Conservation (phyloP, 192 early-diverging fungal species). For the Backusella parvicylindrica region DNA sequence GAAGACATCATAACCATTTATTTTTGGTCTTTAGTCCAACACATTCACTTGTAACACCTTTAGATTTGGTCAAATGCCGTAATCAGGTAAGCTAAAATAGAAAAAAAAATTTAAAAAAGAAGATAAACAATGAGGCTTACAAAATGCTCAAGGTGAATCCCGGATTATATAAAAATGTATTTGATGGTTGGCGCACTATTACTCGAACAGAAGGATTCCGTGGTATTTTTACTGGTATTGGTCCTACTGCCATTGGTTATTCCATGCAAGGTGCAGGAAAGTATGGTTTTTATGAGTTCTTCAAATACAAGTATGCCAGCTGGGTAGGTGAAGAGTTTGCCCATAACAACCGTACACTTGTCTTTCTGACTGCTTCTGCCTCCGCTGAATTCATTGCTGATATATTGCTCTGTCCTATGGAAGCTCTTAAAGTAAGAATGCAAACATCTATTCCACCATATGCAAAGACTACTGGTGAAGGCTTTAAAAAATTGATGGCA, state of each 20-base stretch:
- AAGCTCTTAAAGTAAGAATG: slow-evolving; percentile 85
- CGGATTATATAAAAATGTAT: slow-evolving; percentile 33
- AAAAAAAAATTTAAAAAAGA: not conserved
- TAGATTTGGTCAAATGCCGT: slow-evolving; percentile 45
- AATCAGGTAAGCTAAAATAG: slow-evolving; percentile 30
- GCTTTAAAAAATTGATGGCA: slow-evolving; percentile 53
- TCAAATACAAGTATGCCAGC: slow-evolving; percentile 72
- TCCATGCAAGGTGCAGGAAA: slow-evolving; percentile 83
- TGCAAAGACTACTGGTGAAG: slow-evolving; percentile 64
- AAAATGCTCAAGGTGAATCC: slow-evolving; percentile 8
- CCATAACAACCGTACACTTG: slow-evolving; percentile 66
- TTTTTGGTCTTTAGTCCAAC: slow-evolving; percentile 17
- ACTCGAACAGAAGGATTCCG: slow-evolving; percentile 55
- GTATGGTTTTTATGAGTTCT: slow-evolving; percentile 89
- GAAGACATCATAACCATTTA: not conserved
- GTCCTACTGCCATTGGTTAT: slow-evolving; percentile 81
- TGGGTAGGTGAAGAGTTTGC: slow-evolving; percentile 67
- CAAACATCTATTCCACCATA: slow-evolving; percentile 77
- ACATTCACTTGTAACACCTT: slow-evolving; percentile 37
- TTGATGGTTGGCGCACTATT: slow-evolving; percentile 40
- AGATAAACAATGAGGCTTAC: not conserved
- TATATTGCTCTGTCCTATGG: slow-evolving; percentile 79
- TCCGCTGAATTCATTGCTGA: slow-evolving; percentile 83
- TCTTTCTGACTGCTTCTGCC: slow-evolving; percentile 72
- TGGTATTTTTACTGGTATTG: slow-evolving; percentile 74